phyloP scores from a whole-genome alignment of 2,329 filamentous ascomycete genomes.

The Pestalotiopsis sp. region DNA sequence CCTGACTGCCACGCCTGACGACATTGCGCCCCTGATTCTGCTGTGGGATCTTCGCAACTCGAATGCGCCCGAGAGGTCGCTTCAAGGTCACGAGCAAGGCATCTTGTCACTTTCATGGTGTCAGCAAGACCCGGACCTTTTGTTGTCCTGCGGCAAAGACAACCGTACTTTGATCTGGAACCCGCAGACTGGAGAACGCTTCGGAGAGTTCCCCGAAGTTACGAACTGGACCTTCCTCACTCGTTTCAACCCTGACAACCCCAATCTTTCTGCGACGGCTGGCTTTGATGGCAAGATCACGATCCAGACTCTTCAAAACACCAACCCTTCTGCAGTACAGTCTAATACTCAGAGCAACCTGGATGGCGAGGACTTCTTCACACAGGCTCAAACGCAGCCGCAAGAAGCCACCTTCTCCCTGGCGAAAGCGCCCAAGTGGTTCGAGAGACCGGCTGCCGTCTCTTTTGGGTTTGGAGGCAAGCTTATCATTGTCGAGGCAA shows the following conservation, averaged over 20 bases:
- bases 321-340: constrained; percentile 76
- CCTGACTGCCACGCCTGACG: constrained; percentile 87
- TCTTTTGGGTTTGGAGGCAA: constrained; percentile 97
- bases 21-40: constrained; percentile 84
- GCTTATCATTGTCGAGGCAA: constrained; percentile 73
- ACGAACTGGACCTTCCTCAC: constrained; percentile 99
- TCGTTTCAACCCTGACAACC: constrained; percentile 90
- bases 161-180: constrained; percentile 97
- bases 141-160: constrained; percentile 95
- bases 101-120: constrained; percentile 97
- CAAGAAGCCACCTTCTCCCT: constrained; percentile 90
- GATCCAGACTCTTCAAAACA: constrained; percentile 92
- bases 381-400: constrained; percentile 87
- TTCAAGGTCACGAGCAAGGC: constrained; percentile 92
- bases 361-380: constrained; percentile 96
- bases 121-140: constrained; percentile 81
- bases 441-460: constrained; percentile 80
- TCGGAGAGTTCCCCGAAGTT: constrained; percentile 93
- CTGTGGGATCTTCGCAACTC: constrained; percentile 97
- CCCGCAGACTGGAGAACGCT: constrained; percentile 82
- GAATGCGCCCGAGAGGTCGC: constrained; percentile 85
- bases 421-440: constrained; percentile 84
- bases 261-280: constrained; percentile 88
- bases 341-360: constrained; percentile 67
- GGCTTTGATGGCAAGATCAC: constrained; percentile 97